Evolutionary conservation across 495 filamentous ascomycete genomes (phyloP).

Genomic region (Clavariopsis aquatica): DNA sequence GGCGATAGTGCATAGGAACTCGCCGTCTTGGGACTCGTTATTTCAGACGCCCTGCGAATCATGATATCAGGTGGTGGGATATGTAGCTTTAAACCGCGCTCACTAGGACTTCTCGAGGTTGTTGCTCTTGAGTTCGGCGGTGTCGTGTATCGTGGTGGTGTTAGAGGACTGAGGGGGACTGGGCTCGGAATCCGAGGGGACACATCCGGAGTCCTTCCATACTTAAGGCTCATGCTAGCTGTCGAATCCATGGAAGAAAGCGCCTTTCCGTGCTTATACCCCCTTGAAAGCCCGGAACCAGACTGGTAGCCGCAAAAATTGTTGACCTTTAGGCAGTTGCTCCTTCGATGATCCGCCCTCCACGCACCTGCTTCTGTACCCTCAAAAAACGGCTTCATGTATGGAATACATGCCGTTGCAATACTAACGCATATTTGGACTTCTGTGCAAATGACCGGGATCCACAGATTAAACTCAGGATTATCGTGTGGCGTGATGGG

Average conservation of each 20-base stretch:
- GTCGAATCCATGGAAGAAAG: conserved; percentile 14
- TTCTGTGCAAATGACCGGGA: conserved; percentile 30
- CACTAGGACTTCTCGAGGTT: conserved; percentile 14
- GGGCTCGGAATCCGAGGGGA: conserved; percentile 24
- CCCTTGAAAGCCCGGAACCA: not conserved
- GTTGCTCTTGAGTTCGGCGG: conserved; percentile 5
- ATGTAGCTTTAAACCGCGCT: conserved; percentile 15
- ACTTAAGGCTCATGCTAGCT: not conserved
- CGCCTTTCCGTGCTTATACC: conserved; percentile 4
- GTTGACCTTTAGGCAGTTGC: conserved; percentile 2
- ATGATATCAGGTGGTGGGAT: conserved; percentile 14
- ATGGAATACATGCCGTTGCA: conserved; percentile 32
- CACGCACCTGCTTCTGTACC: conserved; percentile 8
- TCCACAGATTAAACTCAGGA: conserved; percentile 29
- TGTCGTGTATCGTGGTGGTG: conserved; percentile 16
- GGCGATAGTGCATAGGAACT: conserved; percentile 27
- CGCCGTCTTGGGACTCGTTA: conserved; percentile 28
- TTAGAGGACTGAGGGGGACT: conserved; percentile 21
- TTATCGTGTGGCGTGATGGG: conserved; percentile 31
- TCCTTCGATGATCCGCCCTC: conserved; percentile 8
- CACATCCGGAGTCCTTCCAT: conserved; percentile 16
- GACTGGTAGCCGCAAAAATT: not conserved
- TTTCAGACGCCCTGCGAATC: not conserved
- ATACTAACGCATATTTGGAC: conserved; percentile 29
- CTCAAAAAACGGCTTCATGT: conserved; percentile 27